These are phyloP conservation scores for Hysterangium stoloniferum DNA, from an alignment of 768 basidiomycete genomes.

Conservation along the genomic window DNA sequence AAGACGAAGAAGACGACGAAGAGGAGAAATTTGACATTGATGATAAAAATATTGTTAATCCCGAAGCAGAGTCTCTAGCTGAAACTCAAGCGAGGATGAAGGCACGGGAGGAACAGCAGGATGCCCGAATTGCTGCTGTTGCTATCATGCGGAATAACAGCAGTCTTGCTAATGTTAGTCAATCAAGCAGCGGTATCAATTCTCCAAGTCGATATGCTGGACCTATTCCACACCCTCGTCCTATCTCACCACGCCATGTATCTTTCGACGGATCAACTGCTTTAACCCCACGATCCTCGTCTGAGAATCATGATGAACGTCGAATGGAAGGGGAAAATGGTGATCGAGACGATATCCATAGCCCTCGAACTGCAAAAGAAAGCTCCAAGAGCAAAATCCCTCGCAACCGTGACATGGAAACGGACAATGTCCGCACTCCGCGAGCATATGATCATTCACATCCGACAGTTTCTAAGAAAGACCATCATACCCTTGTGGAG, in stretches of 20 bases:
- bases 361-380: slow-evolving; percentile 22
- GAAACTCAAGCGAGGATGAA: slow-evolving; percentile 12
- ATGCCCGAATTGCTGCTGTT: slow-evolving; percentile 8
- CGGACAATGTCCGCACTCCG: slow-evolving; percentile 52
- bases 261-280: slow-evolving; percentile 24
- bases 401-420: slow-evolving; percentile 48
- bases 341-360: slow-evolving; percentile 45
- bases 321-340: slow-evolving; percentile 37
- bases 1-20: slow-evolving; percentile 48
- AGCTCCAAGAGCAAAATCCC: slow-evolving; percentile 53
- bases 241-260: slow-evolving; percentile 43
- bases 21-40: slow-evolving; percentile 89
- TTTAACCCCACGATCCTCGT: slow-evolving; percentile 33
- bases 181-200: slow-evolving; percentile 38
- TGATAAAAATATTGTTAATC: slow-evolving; percentile 63
- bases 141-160: slow-evolving; percentile 21
- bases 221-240: slow-evolving; percentile 41
- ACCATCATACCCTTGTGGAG: slow-evolving; percentile 7
- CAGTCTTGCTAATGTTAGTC: slow-evolving; percentile 25
- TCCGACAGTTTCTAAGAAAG: slow-evolving; percentile 5
- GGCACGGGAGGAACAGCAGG: slow-evolving; percentile 16
- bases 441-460: slow-evolving; percentile 32
- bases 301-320: slow-evolving; percentile 30
- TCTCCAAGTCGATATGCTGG: slow-evolving; percentile 55
- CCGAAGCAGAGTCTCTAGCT: slow-evolving; percentile 15